Evolutionary conservation across 352 stramenopile genomes (phyloP).

Genomic region (Pythium rishiriense): DNA sequence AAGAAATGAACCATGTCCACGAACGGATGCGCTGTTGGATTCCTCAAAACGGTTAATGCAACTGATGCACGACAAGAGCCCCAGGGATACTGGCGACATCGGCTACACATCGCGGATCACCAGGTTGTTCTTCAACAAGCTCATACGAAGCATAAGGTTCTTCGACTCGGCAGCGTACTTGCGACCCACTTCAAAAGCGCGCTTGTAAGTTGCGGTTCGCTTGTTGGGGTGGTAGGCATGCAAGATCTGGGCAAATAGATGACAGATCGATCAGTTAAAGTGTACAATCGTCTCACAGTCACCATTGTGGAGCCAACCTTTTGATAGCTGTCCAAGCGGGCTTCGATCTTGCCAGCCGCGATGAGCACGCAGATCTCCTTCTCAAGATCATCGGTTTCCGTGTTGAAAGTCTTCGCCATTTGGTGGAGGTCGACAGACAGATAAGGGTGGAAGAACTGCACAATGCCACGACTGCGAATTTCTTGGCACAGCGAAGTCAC

Average conservation of each 20-base stretch:
- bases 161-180: constrained; percentile 83
- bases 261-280: background rate
- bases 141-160: constrained; percentile 85
- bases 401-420: constrained; percentile 88
- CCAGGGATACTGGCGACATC: background rate
- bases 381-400: constrained; percentile 55
- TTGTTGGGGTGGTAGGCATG: constrained; percentile 82
- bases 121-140: constrained; percentile 84
- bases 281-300: too few species aligned
- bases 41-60: background rate
- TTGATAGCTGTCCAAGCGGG: constrained; percentile 87
- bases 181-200: constrained; percentile 75
- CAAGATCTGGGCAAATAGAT: constrained; percentile 47
- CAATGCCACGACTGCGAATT: constrained; percentile 84
- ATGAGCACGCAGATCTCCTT: constrained; percentile 84
- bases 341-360: constrained; percentile 62
- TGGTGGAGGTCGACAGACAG: constrained; percentile 82
- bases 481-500: constrained; percentile 75
- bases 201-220: constrained; percentile 72
- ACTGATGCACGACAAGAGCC: background rate
- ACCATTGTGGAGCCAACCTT: constrained; percentile 47
- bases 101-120: constrained; percentile 72
- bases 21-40: constrained; percentile 3
- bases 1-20: background rate
- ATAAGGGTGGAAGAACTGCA: constrained; percentile 90